A percentile compares a stretch with the other conserved stretches of the same genome.
phyloP scores from a whole-genome alignment of 129 eudicot species.

The Deinandra increscens region DNA sequence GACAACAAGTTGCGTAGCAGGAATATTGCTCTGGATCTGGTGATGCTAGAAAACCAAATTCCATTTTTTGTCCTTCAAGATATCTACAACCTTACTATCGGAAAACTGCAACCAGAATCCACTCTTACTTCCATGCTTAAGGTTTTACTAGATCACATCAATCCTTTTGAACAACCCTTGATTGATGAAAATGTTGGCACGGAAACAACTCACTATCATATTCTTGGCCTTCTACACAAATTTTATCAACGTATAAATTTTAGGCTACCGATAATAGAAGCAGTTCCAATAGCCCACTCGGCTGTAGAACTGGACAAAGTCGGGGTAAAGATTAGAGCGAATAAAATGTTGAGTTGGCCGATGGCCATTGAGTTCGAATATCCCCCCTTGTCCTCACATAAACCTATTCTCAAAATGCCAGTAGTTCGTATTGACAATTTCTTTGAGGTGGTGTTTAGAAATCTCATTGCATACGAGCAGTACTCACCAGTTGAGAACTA shows the following conservation, averaged over 20 bases:
- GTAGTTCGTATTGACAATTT: background rate
- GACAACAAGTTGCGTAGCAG: no score
- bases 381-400: background rate
- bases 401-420: slow-evolving; percentile 10
- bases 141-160: background rate
- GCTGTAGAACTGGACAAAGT: background rate
- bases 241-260: background rate
- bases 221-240: background rate
- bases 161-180: background rate
- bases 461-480: slow-evolving; percentile 28
- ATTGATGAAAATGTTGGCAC: background rate
- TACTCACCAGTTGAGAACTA: background rate
- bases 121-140: background rate
- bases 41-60: background rate
- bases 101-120: background rate
- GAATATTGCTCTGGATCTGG: background rate
- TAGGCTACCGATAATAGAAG: background rate
- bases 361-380: background rate
- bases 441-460: slow-evolving; percentile 9
- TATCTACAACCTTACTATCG: background rate
- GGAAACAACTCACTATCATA: background rate
- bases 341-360: no score
- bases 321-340: background rate
- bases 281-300: background rate
- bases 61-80: slow-evolving; percentile 4